phyloP scores from a whole-genome alignment of 1,284 basidiomycete genomes.

The Naganishia albida region DNA sequence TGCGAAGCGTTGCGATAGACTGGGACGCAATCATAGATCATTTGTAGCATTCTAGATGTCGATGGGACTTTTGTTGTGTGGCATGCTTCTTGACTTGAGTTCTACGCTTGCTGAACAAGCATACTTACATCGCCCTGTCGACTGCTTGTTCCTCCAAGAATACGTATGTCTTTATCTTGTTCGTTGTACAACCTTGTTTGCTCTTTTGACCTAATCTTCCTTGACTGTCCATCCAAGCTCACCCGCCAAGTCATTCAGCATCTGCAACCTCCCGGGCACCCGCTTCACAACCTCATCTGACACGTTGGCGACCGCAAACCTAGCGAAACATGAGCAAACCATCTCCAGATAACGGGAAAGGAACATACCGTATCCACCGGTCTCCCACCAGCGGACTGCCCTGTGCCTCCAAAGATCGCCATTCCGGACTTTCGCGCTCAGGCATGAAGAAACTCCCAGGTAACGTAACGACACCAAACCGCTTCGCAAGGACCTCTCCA shows the following conservation, averaged over 20 bases:
- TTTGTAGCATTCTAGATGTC: neutral
- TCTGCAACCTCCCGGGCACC: slow-evolving; percentile 63
- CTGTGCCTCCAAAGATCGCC: slow-evolving; percentile 40
- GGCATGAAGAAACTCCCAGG: slow-evolving; percentile 70
- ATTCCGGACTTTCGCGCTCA: slow-evolving; percentile 43
- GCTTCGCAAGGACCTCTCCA: slow-evolving; percentile 62
- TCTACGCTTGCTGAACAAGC: neutral
- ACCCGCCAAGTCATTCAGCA: slow-evolving; percentile 50
- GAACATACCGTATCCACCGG: slow-evolving; percentile 62
- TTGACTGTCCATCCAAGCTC: neutral
- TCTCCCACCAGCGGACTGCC: slow-evolving; percentile 52
- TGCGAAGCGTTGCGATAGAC: neutral
- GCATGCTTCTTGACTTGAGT: neutral
- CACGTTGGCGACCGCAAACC: slow-evolving; percentile 79
- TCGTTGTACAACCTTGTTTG: neutral
- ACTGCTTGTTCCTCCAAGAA: no score
- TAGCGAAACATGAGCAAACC: slow-evolving; percentile 33
- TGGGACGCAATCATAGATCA: neutral
- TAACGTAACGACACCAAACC: slow-evolving; percentile 67
- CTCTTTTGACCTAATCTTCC: neutral
- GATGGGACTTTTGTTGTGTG: neutral
- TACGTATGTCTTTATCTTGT: neutral
- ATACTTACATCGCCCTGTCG: no score
- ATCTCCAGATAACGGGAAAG: neutral
- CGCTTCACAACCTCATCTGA: slow-evolving; percentile 62